Base-by-base conservation (phyloP, 768 basidiomycete genomes). In the Podaxis sp. region DNA sequence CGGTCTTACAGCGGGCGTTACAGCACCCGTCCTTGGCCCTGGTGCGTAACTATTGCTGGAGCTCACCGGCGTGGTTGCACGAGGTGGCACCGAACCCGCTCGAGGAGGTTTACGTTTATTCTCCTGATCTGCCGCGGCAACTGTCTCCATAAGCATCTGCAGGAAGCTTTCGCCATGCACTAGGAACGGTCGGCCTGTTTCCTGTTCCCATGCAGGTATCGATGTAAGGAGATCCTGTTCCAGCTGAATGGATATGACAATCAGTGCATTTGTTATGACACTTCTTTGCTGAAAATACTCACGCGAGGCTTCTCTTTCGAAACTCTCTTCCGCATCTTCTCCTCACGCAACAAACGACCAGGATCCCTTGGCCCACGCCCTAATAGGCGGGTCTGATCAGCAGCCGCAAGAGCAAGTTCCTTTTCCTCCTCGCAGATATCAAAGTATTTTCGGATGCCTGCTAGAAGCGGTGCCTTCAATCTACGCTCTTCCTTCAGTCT, bases 311-410 rank as follows among this genome's bases (percentile, higher is more conserved):
- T 98, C 77, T 96, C 90, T 72, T 93, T 92, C 61, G 82, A 82
- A 13, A 99, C 95, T 30, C 96, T 82, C 74, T 98, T 99, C 59
- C 96, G 83, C 89, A 96, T 94, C 82, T 97, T 97, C 79, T 98
- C 96, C 75, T 99, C 96, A 63, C 93, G 84, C 57, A 98, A 76
- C 39, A 99, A 75, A 19, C 93, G 80, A 5, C 94, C 94, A 4
- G 94, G 90, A 78, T 95, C 91, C 61, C 93, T 82, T 2, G 87
- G 78, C 28, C 92, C 93, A 69, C 92, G 83, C 15, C 93, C 93
- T 3, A 92, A 83, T 7, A 96, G 78, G 42, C 95, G 85, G 15
- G 84, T 86, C 69, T 95, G 93, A 69, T 96, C 95, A 38, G 85
- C 81, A 2, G 92, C 91, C 3, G 89, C 84, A 2, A 86, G 87